These are phyloP conservation scores for Hanseniaspora sp. DNA, from an alignment of 1,139 yeast genomes.

Conservation along the genomic window DNA sequence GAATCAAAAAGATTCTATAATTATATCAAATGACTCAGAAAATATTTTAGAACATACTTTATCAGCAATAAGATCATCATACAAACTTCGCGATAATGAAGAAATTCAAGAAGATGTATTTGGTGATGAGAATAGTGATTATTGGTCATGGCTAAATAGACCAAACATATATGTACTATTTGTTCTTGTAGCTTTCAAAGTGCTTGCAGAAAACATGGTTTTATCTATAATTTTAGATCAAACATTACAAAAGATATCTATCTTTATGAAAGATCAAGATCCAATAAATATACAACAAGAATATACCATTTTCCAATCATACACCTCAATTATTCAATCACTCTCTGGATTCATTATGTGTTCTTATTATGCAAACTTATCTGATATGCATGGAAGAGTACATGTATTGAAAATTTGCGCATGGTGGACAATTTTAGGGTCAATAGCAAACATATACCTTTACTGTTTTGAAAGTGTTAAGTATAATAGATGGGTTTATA, in stretches of 20 bases:
- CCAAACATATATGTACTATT: conserved; percentile 10
- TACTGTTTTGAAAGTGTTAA: conserved; percentile 10
- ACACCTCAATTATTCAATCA: conserved; percentile 21
- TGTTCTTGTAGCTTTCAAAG: conserved; percentile 10
- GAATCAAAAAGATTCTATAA: background rate
- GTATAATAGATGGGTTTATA: conserved; percentile 8
- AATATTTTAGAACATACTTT: conserved; percentile 12
- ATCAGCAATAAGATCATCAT: conserved; percentile 12
- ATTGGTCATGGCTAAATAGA: background rate
- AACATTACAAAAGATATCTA: conserved; percentile 8
- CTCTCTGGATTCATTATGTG: conserved; percentile 22
- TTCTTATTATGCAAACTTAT: conserved; percentile 24
- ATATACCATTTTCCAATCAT: conserved; percentile 20
- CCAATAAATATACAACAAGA: conserved; percentile 18
- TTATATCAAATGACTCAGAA: conserved; percentile 4
- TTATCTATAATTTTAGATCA: conserved; percentile 15
- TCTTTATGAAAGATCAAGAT: background rate
- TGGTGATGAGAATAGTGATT: conserved; percentile 19
- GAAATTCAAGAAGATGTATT: conserved; percentile 16
- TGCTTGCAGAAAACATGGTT: conserved; percentile 16
- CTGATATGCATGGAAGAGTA: conserved; percentile 23
- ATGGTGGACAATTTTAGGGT: conserved; percentile 14
- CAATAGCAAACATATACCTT: conserved; percentile 13
- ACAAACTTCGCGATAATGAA: background rate
- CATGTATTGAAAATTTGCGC: conserved; percentile 14